Conservation (phyloP, 345 rosid species). For the Lepidium sativum region DNA sequence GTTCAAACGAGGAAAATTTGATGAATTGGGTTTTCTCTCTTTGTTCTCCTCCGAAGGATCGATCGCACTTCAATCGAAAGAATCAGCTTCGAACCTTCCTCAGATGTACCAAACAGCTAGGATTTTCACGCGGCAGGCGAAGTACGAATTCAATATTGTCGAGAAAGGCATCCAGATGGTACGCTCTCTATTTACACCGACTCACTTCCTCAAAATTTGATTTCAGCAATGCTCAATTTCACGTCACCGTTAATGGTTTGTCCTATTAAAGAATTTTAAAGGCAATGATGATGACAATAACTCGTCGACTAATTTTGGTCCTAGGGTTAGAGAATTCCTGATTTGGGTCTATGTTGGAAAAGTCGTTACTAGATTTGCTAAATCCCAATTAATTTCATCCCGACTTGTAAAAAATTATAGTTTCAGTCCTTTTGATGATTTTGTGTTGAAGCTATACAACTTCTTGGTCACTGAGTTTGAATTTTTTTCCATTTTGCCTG, state of each 20-base stretch:
- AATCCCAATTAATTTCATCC: too few relatives aligned
- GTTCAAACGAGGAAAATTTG: too few relatives aligned
- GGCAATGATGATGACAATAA: constrained; percentile 4
- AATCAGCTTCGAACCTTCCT: constrained; percentile 19
- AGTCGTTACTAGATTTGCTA: constrained; percentile 42
- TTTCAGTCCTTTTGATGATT: too few relatives aligned
- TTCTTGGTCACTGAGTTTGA: too few relatives aligned
- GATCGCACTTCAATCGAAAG: constrained; percentile 24
- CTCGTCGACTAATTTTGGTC: neutral
- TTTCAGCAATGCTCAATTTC: constrained; percentile 40
- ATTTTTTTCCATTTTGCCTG: too few relatives aligned
- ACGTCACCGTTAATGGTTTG: constrained; percentile 56
- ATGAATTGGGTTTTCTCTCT: too few relatives aligned
- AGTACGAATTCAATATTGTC: constrained; percentile 47
- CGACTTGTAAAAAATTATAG: too few relatives aligned
- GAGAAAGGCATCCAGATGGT: constrained; percentile 59
- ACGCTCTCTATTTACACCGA: constrained; percentile 54
- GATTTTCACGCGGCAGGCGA: constrained; percentile 48
- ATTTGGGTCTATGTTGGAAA: constrained; percentile 38
- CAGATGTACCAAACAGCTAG: constrained; percentile 56
- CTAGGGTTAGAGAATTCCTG: constrained; percentile 48
- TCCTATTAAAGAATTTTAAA: constrained; percentile 53
- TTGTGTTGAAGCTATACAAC: too few relatives aligned
- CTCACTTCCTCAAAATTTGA: constrained; percentile 38
- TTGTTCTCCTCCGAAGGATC: constrained; percentile 30